Evolutionary conservation across 1,284 basidiomycete species (phyloP), one percentile per base, ranked within the genome.

Genomic region (Fomitiporia mediterranea): DNA sequence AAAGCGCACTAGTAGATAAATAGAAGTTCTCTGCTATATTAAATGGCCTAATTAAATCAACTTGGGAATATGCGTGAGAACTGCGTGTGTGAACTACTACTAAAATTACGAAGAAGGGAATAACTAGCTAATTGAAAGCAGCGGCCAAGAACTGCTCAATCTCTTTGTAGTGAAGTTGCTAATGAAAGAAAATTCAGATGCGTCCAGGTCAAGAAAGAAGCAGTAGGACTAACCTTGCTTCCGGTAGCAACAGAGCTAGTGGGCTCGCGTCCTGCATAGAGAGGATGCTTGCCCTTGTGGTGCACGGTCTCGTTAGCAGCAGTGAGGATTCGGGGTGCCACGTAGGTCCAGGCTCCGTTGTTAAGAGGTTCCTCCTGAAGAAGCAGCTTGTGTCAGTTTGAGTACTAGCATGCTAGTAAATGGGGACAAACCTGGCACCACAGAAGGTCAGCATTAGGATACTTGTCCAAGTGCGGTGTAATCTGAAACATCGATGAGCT

Each of bases 281-380:
- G 74, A 21, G 93, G 88, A 66, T 90, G 88, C 72, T 94, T 94
- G 69, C 86, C 86, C 74, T 88, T 86, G 77, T 99, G 97, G 73
- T 97, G 81, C 70, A 89, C 73, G 2, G 92, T 95, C 74, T 92
- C 79, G 65, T 87, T 84, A 47, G 85, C 82, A 25, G 90, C 86
- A 42, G 89, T 94, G 68, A 86, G 82, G 66, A 94, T 86, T 57
- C 93, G 85, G 28, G 94, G 93, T 49, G 90, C 91, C 56, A 97
- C 82, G 67, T 98, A 96, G 38, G 86, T 89, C 93, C 92, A 95
- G 32, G 92, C 87, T 63, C 93, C 93, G 65, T 91, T 92, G 78
- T 98, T 98, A 60, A 97, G 72, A 4, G 94, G 94, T 72, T 96
- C 89, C 70, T 91, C 88, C 78, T 82, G 61, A 13, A 27, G n/a